phyloP scores from a whole-genome alignment of 2,329 filamentous ascomycete genomes.

The Cordyceps fumosorosea region DNA sequence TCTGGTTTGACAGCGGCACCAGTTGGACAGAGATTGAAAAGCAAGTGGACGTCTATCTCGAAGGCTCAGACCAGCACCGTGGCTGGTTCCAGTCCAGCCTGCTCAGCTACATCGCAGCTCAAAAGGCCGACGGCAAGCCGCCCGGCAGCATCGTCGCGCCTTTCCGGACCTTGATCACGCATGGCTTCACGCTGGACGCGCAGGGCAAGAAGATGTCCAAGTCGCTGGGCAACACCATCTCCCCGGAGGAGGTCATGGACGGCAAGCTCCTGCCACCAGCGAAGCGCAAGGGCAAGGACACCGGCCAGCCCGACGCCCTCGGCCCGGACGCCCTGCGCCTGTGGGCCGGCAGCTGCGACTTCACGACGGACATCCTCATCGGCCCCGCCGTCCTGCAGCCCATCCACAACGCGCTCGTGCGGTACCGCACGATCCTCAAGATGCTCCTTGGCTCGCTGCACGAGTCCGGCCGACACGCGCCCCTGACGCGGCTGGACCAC shows the following conservation, averaged over 20 bases:
- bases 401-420: conserved; percentile 70
- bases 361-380: conserved; percentile 79
- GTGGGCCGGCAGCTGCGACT: conserved; percentile 90
- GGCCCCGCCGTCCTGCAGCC: conserved; percentile 70
- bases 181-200: conserved; percentile 88
- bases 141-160: conserved; percentile 44
- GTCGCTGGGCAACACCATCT: conserved; percentile 82
- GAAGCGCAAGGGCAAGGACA: conserved; percentile 51
- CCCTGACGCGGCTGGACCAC: conserved; percentile 58
- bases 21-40: conserved; percentile 65
- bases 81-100: conserved; percentile 98
- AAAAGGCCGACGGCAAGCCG: conserved; percentile 30
- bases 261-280: conserved; percentile 68
- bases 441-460: conserved; percentile 77
- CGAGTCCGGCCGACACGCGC: conserved; percentile 41
- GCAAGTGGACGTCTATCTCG: conserved; percentile 80
- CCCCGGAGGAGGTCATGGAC: conserved; percentile 76
- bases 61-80: conserved; percentile 92
- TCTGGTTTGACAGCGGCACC: conserved; percentile 98
- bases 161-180: conserved; percentile 85
- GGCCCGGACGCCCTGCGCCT: conserved; percentile 82
- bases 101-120: conserved; percentile 71
- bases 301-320: conserved; percentile 55
- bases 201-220: conserved; percentile 98
- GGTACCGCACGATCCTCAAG: conserved; percentile 84